Conservation (phyloP, 2,329 filamentous ascomycete genomes). For the Mariannaea elegans region DNA sequence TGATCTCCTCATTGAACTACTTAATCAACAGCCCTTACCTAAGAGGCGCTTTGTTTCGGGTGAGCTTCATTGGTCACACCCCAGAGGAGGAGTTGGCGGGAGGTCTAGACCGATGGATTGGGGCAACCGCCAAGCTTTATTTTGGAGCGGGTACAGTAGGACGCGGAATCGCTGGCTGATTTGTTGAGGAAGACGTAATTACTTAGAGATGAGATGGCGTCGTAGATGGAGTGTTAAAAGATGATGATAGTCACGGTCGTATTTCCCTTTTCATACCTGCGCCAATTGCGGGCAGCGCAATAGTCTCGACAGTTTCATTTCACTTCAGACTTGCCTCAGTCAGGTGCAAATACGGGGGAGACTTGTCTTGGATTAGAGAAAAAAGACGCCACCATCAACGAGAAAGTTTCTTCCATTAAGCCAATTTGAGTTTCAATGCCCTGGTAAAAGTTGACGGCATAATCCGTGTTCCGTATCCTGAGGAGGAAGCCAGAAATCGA, state of each 20-base stretch:
- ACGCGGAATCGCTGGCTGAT: conserved; percentile 8
- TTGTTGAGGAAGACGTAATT: background rate
- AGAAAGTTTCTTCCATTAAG: background rate
- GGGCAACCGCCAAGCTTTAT: conserved; percentile 9
- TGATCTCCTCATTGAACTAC: conserved; percentile 1
- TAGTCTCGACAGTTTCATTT: too few species aligned
- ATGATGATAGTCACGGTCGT: background rate
- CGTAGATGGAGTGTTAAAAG: background rate
- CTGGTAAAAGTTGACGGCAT: conserved; percentile 11
- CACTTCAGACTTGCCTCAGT: too few species aligned
- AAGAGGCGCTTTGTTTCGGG: conserved; percentile 18
- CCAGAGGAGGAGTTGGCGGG: conserved; percentile 31
- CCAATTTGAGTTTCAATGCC: conserved; percentile 13
- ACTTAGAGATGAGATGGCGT: conserved; percentile 17
- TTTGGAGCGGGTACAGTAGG: conserved; percentile 10
- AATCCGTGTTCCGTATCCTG: conserved; percentile 8
- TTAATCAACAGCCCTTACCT: conserved; percentile 24
- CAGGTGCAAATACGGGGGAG: background rate
- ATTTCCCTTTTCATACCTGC: conserved; percentile 1
- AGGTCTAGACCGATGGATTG: conserved; percentile 34
- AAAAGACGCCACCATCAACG: conserved; percentile 9
- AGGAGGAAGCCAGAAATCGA: background rate
- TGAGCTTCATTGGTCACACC: conserved; percentile 22
- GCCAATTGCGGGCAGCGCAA: background rate
- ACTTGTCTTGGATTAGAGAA: background rate